Evolutionary conservation across 331 rosid species (phyloP).

Genomic region (Rosa hybrid): DNA sequence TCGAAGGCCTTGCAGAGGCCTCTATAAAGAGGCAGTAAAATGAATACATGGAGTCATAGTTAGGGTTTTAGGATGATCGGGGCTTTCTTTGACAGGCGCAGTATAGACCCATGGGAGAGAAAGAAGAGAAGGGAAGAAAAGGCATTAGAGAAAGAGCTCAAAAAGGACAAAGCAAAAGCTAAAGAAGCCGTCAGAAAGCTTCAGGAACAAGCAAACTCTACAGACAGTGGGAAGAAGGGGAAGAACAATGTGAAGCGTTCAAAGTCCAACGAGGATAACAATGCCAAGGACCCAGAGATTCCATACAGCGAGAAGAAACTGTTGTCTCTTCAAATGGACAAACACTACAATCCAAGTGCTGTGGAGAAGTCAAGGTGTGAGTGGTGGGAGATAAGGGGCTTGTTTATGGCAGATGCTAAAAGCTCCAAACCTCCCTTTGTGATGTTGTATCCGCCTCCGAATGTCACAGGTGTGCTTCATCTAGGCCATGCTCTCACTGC

Average conservation of each 20-base stretch:
- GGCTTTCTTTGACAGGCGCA: too few species aligned
- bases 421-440: constrained; percentile 85
- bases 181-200: constrained; percentile 52
- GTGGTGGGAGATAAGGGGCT: constrained; percentile 86
- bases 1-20: too few species aligned
- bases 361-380: constrained; percentile 89
- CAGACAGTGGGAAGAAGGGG: constrained; percentile 51
- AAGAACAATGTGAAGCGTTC: constrained; percentile 46
- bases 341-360: constrained; percentile 60
- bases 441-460: constrained; percentile 43
- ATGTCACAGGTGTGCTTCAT: background rate
- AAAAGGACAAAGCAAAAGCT: constrained; percentile 67
- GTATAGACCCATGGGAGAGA: too few species aligned
- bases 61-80: too few species aligned
- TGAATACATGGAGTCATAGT: too few species aligned
- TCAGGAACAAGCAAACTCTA: constrained; percentile 45
- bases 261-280: constrained; percentile 57
- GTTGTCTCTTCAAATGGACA: constrained; percentile 72
- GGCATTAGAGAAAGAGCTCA: constrained; percentile 87
- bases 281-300: constrained; percentile 70
- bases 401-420: constrained; percentile 76
- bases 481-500: background rate
- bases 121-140: constrained; percentile 5
- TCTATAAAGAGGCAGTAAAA: too few species aligned
- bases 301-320: constrained; percentile 65